Percentiles rank a stretch among this genome's conserved stretches.
phyloP scores from a whole-genome alignment of 2,329 filamentous ascomycete species.

The Verticillium albo-atrum region DNA sequence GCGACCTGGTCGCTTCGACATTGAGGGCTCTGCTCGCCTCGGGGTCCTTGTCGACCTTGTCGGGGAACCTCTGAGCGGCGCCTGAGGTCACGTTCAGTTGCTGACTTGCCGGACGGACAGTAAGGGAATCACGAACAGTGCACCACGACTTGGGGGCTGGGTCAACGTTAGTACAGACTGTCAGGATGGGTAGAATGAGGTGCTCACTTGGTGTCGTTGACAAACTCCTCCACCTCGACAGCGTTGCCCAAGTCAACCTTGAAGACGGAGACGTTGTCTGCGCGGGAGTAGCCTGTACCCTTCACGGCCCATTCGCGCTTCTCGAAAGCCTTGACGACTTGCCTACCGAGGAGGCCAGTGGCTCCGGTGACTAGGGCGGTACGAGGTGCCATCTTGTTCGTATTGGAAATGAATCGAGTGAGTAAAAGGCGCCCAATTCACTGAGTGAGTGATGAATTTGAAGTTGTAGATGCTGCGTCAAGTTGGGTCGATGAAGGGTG shows the following conservation, averaged over 20 bases:
- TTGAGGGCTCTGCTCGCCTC: slow-evolving; percentile 71
- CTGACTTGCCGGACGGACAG: not conserved
- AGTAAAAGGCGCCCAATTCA: too few relatives aligned
- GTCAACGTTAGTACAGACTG: not conserved
- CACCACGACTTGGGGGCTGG: slow-evolving; percentile 70
- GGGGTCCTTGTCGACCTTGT: slow-evolving; percentile 78
- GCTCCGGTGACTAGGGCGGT: slow-evolving; percentile 77
- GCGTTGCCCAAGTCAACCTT: slow-evolving; percentile 49
- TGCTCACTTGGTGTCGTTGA: slow-evolving; percentile 53
- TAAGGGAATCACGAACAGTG: slow-evolving; percentile 57
- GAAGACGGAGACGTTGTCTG: slow-evolving; percentile 63
- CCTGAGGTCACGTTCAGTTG: slow-evolving; percentile 38
- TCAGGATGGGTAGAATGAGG: slow-evolving; percentile 3
- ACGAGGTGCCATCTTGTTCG: slow-evolving; percentile 27
- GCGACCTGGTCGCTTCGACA: slow-evolving; percentile 61
- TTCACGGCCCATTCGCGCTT: slow-evolving; percentile 63
- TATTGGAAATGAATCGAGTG: too few relatives aligned
- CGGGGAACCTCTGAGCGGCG: slow-evolving; percentile 83
- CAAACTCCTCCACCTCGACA: slow-evolving; percentile 40
- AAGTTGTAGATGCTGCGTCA: not conserved
- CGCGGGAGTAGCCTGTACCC: slow-evolving; percentile 70
- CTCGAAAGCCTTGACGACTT: slow-evolving; percentile 69
- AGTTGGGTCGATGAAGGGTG: not conserved
- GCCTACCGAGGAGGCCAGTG: slow-evolving; percentile 76
- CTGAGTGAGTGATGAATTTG: too few relatives aligned